Base-by-base conservation (phyloP, 805 yeast species). In the Starmerella sirachaensis region DNA sequence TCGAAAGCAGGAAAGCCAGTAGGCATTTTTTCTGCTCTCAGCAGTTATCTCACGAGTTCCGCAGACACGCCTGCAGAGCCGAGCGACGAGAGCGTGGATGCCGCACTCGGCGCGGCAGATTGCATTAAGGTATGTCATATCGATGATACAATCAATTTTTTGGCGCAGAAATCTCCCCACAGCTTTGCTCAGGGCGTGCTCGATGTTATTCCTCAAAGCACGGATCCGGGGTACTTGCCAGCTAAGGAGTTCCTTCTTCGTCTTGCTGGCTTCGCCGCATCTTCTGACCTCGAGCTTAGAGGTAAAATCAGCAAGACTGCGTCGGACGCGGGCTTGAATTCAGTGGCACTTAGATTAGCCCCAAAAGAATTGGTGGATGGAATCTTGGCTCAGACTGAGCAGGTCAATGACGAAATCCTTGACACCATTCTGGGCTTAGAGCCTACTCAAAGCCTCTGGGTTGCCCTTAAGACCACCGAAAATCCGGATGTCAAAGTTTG, bases 21-120 rank as follows among this genome's bases (percentile, higher is more conserved):
- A 9, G 84, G 97, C 2, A 54, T 91, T n/a, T 71, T 91, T 38
- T 81, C 94, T 0, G 81, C 97, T 0, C 77, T 91, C 50, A 85
- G 96, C 1, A 83, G 94, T 0, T 88, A 85, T 52, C 69, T 91
- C 58, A 82, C 91, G 46, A 91, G 96, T 14, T 72, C 77, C 41
- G 66, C 78, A 1, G 96, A 85, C 51, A 93, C 83, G 37, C 75
- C 81, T 3, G 77, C 79, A 0, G 97, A 88, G 57, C 99, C 99
- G 10, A 72, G 93, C 2, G 93, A 82, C 40, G 94, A 83, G 52
- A 96, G 88, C 49, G 78, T 91, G 34, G 94, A 85, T 46, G 71
- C 82, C 5, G 82, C 97, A 0, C 57, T 79, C 11, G 76, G 84
- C 5, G 80, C 95, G 0, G 61, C 78, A 29, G 94, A 86, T 48